Conservation (phyloP, 768 basidiomycete species). For the Lentinula sp. region DNA sequence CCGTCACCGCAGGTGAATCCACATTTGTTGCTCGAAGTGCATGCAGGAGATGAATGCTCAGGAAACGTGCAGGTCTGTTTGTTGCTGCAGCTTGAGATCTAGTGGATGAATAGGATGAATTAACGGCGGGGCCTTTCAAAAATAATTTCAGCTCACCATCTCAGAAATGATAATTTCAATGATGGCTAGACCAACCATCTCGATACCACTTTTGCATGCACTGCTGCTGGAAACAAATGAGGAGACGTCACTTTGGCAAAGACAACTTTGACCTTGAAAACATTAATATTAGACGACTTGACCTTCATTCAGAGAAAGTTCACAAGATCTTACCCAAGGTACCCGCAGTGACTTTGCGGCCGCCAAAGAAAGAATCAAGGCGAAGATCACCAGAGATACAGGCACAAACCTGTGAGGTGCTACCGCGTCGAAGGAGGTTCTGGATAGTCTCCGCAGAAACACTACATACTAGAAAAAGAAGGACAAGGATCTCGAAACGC, state of each 20-base stretch:
- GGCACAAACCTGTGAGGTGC: not conserved
- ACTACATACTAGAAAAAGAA: not conserved
- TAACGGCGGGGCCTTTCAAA: not conserved
- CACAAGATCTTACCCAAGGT: not conserved
- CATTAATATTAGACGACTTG: not conserved
- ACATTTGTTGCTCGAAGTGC: constrained; percentile 18
- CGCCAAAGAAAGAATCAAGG: not conserved
- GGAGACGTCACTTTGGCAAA: not conserved
- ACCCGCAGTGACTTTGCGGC: not conserved
- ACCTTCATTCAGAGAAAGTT: not conserved
- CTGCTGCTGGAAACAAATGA: not conserved
- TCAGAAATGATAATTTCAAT: not conserved
- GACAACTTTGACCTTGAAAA: not conserved
- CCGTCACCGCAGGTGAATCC: constrained; percentile 24
- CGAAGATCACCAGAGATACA: not conserved
- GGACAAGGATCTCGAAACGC: not conserved
- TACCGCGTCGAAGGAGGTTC: not conserved
- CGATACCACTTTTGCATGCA: not conserved
- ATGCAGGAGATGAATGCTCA: constrained; percentile 16
- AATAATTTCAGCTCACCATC: not conserved
- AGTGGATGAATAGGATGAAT: not conserved
- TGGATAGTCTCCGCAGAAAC: not conserved
- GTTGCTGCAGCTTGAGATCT: constrained; percentile 17
- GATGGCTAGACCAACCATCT: not conserved
- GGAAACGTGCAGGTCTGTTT: constrained; percentile 21